phyloP scores from a whole-genome alignment of 1,139 yeast genomes.

The Torulaspora globosa region DNA sequence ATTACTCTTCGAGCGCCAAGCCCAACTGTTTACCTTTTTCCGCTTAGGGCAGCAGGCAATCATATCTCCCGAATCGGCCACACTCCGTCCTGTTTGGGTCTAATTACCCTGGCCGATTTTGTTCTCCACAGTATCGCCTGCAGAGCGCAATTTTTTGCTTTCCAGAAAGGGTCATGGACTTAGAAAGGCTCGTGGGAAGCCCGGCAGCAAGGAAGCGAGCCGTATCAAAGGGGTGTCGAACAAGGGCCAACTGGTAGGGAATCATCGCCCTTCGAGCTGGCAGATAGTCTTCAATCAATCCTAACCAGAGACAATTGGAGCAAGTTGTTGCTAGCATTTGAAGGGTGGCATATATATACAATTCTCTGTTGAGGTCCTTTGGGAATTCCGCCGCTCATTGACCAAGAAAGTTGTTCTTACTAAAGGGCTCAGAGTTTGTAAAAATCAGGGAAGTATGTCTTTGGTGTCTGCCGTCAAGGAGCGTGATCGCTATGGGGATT shows the following conservation, averaged over 20 bases:
- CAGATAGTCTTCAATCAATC: background rate
- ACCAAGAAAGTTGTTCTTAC: too few species aligned
- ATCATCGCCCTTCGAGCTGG: conserved; percentile 2
- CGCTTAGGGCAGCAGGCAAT: background rate
- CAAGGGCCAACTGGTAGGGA: conserved; percentile 7
- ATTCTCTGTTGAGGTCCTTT: background rate
- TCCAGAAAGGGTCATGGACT: conserved; percentile 3
- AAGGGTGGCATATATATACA: background rate
- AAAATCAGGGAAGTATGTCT: conserved; percentile 36
- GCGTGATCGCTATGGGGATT: conserved; percentile 13
- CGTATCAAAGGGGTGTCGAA: conserved; percentile 5
- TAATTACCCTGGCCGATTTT: background rate
- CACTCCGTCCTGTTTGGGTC: background rate
- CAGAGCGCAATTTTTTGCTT: background rate
- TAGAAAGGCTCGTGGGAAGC: background rate
- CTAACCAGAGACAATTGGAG: background rate
- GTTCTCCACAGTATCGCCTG: conserved; percentile 4
- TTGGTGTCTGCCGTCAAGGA: conserved; percentile 31
- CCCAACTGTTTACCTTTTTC: conserved; percentile 5
- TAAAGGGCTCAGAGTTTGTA: background rate
- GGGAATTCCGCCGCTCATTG: background rate
- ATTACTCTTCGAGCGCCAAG: conserved; percentile 1
- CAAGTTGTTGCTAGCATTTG: background rate
- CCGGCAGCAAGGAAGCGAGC: background rate
- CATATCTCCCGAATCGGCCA: conserved; percentile 1